Base-by-base conservation (phyloP, 2,329 filamentous ascomycete genomes). In the Emergomyces orientalis region DNA sequence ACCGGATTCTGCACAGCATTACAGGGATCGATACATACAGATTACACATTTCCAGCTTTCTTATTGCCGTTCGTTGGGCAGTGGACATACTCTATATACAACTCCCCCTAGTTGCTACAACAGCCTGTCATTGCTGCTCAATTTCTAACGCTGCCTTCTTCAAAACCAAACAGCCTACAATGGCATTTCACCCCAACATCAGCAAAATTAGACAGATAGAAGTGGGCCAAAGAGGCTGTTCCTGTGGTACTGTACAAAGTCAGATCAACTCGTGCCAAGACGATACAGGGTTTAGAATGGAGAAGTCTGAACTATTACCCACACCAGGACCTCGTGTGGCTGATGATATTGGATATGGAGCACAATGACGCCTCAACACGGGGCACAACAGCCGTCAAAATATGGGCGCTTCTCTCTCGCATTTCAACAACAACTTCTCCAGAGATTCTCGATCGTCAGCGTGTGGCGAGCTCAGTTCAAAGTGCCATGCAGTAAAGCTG, bases 1-100 rank as follows among this genome's bases (percentile, higher is more conserved):
- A 57, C 54, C 54, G 34, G 54, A 57, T 57, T 57, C 32, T 57
- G 54, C 54, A 37, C 54, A 22, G 13, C 32, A 55, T 55, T 19
- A 37, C 52, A 55, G n/a, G 52, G 52, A 37, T 55, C n/a, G n/a
- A 25, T 41, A 57, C 54, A 25, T 1, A 6, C n/a, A 57, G 54
- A 34, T 55, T 55, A 55, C 30, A 14, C 6, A 25, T 0, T 25
- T 27, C 11, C 3, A 25, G 22, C 22, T 43, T 43, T n/a, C n/a
- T n/a, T n/a, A n/a, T n/a, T n/a, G n/a, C n/a, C n/a, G n/a, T n/a
- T n/a, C n/a, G n/a, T n/a, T n/a, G n/a, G n/a, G n/a, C n/a, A n/a
- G n/a, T n/a, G n/a, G n/a, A n/a, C n/a, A n/a, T n/a, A 32, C 3
- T 37, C n/a, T 37, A 37, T 37, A 37, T 11, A 37, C 37, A 17